These are phyloP conservation scores for Auricularia sp. DNA, from an alignment of 768 basidiomycete genomes.

Conservation along the genomic window DNA sequence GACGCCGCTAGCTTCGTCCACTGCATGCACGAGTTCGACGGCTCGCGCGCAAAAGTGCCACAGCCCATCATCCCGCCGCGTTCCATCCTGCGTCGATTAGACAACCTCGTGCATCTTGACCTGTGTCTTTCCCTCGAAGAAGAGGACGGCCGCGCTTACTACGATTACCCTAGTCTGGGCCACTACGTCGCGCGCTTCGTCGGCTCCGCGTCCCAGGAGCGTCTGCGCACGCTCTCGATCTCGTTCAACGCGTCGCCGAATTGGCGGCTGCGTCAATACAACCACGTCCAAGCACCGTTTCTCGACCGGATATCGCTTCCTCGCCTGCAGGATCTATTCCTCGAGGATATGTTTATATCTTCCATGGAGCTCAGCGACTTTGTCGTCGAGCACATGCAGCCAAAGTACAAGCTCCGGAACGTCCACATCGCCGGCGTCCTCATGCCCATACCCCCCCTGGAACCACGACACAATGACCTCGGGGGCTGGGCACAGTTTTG, in stretches of 20 bases:
- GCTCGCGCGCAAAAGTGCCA: neutral
- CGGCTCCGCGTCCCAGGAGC: neutral
- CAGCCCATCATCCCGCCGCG: neutral
- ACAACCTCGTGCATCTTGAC: neutral
- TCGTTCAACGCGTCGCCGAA: neutral
- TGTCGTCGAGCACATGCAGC: neutral
- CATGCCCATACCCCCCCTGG: neutral
- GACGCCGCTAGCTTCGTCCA: neutral
- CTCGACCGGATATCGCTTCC: neutral
- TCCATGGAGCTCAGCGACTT: neutral
- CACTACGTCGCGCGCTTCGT: neutral
- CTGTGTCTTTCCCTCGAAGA: neutral
- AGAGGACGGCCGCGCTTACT: neutral
- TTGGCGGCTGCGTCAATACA: neutral
- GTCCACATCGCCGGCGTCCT: neutral
- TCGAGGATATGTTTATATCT: neutral
- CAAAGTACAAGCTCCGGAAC: neutral
- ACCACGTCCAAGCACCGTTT: neutral
- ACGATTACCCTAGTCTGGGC: neutral
- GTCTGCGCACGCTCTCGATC: neutral
- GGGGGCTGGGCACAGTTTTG: neutral
- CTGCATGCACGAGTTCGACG: constrained; percentile 3
- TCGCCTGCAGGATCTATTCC: neutral
- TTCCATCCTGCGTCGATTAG: neutral
- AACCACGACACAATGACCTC: neutral